These are phyloP conservation scores for Discostella stelligera DNA, from an alignment of 352 stramenopile genomes.

Conservation along the genomic window DNA sequence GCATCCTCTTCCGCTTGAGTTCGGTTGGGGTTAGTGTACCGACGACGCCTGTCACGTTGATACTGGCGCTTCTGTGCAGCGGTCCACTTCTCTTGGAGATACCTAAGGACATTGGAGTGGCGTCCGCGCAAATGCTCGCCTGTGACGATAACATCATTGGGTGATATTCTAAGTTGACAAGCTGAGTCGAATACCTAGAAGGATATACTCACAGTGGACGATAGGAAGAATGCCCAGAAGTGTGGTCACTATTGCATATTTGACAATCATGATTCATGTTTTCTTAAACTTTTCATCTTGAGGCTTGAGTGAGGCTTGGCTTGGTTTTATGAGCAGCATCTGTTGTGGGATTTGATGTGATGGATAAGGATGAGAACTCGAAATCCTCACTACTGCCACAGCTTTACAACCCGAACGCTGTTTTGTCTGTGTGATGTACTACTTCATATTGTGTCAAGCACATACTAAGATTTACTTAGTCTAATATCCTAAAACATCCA, in stretches of 20 bases:
- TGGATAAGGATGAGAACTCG: too few species aligned
- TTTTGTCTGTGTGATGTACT: too few species aligned
- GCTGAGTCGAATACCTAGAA: background rate
- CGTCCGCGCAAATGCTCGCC: background rate
- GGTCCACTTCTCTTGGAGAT: background rate
- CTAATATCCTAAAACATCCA: too few species aligned
- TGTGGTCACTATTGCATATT: background rate
- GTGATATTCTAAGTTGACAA: background rate
- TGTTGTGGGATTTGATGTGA: too few species aligned
- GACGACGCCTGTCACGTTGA: background rate
- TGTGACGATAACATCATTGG: background rate
- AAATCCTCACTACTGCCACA: too few species aligned
- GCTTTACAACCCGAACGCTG: too few species aligned
- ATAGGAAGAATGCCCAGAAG: background rate
- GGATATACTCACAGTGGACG: background rate
- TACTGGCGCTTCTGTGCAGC: background rate
- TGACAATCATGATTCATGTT: background rate
- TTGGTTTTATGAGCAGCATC: background rate
- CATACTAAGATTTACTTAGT: too few species aligned
- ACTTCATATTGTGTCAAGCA: too few species aligned
- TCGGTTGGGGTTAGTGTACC: background rate
- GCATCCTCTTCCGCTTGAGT: background rate
- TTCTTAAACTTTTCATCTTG: background rate
- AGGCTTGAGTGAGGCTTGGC: background rate
- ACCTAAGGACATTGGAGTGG: background rate